Evolutionary conservation across 148 eudicot genomes (phyloP), one percentile per base, ranked within the genome.

Genomic region (Camellia sinensis): DNA sequence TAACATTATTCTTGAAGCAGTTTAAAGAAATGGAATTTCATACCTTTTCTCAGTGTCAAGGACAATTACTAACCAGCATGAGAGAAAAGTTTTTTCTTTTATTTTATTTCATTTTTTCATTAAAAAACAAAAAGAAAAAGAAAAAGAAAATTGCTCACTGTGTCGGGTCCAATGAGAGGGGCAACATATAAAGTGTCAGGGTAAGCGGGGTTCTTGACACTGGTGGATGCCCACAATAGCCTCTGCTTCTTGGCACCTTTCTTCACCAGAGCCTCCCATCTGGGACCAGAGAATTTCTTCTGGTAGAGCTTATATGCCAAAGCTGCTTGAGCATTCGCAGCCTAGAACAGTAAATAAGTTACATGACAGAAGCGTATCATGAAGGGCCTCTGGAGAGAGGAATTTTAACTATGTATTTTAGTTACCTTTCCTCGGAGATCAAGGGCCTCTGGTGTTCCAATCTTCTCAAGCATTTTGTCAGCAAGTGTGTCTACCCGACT

Each of bases 211-310:
- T 95, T 93, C 91, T 95, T 95, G 69, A 95, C 98, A 75, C 97
- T 92, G 61, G 98, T 95, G 75, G 98, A 95, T 73, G 98, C 98
- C 98, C 98, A 95, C 76, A 95, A 79, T 67, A 95, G 78, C 83
- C 99, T 89, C 88, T 95, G 99, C 89, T 95, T 95, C 91, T 93
- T 95, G 72, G 99, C 99, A 77, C 99, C 99, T 84, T 93, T 95
- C 86, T 93, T 93, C 52, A 88, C 94, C 83, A 95, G 78, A 52
- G 97, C 99, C 80, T 95, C 99, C 99, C 97, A 95, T 85, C 99
- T 89, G 71, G 99, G 93, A 72, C 99, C 99, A 11, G 97, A 95
- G 75, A 95, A 95, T 73, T 93, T 95, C 92, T 91, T 93, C 82
- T 95, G 92, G 85, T 95, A 95, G 65, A 95, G 93, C 76, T 92